phyloP scores from a whole-genome alignment of 2,329 filamentous ascomycete species.

The Penicillium sp. region DNA sequence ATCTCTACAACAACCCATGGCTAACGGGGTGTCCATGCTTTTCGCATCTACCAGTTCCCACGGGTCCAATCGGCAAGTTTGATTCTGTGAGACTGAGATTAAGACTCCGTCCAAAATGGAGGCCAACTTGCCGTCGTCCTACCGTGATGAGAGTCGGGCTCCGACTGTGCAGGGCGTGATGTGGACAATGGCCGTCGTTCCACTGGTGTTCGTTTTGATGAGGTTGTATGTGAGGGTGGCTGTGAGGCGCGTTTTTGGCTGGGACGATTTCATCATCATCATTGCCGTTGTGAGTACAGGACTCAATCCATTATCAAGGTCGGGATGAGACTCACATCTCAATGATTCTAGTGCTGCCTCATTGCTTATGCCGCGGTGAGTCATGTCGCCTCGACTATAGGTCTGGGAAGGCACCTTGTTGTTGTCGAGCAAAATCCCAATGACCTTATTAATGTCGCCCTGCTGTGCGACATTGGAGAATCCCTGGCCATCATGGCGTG shows the following conservation, averaged over 20 bases:
- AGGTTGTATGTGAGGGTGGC: constrained; percentile 16
- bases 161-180: constrained; percentile 16
- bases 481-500: constrained; percentile 43
- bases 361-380: constrained; percentile 17
- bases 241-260: constrained; percentile 17
- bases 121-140: not conserved
- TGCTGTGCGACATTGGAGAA: constrained; percentile 27
- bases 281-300: constrained; percentile 11
- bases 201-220: constrained; percentile 14
- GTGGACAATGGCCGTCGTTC: constrained; percentile 16
- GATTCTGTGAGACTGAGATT: not conserved
- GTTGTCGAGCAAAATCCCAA: constrained; percentile 9
- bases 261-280: constrained; percentile 19
- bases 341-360: constrained; percentile 6
- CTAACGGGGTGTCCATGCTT: not conserved
- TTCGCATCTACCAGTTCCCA: not conserved
- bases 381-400: constrained; percentile 14
- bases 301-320: not conserved
- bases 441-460: constrained; percentile 15
- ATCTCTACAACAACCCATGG: not conserved
- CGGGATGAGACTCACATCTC: not conserved
- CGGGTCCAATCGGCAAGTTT: not conserved
- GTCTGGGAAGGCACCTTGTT: constrained; percentile 15
- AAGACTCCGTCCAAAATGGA: not conserved
- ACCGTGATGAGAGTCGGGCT: constrained; percentile 7